phyloP scores from a whole-genome alignment of 352 stramenopile species.

The Phytophthora sansomeana region DNA sequence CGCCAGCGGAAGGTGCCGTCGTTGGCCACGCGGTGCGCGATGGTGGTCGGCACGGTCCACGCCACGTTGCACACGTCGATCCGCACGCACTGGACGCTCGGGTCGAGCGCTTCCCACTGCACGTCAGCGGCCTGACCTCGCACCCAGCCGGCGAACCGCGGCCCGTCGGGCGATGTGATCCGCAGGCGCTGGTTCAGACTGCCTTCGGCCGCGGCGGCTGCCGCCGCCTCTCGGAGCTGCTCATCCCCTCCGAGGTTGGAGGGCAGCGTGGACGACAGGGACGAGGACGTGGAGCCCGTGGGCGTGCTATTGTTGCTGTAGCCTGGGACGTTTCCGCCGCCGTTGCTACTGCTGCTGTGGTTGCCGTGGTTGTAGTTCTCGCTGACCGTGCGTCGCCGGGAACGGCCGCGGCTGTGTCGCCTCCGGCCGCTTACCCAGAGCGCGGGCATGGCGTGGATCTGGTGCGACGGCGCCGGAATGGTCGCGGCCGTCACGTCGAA shows the following conservation, averaged over 20 bases:
- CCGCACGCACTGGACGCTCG: slow-evolving; percentile 71
- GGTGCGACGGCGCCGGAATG: slow-evolving; percentile 49
- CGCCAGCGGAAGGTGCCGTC: slow-evolving; percentile 78
- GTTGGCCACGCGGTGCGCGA: slow-evolving; percentile 71
- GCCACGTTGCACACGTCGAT: slow-evolving; percentile 90
- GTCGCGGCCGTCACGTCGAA: slow-evolving; percentile 52
- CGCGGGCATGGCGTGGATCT: slow-evolving; percentile 47
- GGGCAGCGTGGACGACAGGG: slow-evolving; percentile 30
- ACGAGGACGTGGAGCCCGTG: slow-evolving; percentile 26
- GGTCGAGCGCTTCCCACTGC: slow-evolving; percentile 80
- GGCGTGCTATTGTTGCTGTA: slow-evolving; percentile 36
- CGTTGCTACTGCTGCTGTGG: slow-evolving; percentile 15
- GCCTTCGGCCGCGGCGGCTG: slow-evolving; percentile 7
- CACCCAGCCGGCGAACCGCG: slow-evolving; percentile 70
- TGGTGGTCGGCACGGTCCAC: slow-evolving; percentile 83
- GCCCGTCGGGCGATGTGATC: slow-evolving; percentile 59
- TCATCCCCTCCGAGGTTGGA: slow-evolving; percentile 35
- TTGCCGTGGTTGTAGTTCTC: slow-evolving; percentile 41
- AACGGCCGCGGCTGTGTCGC: slow-evolving; percentile 46
- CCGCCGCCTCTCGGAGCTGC: slow-evolving; percentile 43
- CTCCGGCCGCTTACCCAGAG: slow-evolving; percentile 54
- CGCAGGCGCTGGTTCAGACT: slow-evolving; percentile 56
- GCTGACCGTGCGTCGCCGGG: slow-evolving; percentile 43
- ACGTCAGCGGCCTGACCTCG: slow-evolving; percentile 83
- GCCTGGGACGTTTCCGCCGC: slow-evolving; percentile 7